Base-by-base conservation (phyloP, 345 rosid species). In the Carallia brachiata region DNA sequence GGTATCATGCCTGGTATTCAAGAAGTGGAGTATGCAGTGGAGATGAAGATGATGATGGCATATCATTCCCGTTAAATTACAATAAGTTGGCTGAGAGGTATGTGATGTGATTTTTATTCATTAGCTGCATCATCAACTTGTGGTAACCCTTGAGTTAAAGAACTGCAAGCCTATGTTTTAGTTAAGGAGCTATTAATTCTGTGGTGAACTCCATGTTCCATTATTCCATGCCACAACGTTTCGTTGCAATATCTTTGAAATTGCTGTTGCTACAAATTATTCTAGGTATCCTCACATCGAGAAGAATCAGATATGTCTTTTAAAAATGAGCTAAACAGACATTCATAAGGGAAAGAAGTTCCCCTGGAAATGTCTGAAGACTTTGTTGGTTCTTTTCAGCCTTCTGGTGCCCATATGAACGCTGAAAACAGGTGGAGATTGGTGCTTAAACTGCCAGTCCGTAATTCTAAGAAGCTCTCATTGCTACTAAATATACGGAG, bases 1-100 rank as follows among this genome's bases (percentile, higher is more conserved):
- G 98, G 80, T 96, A 87, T 75, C 98, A 92, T 86, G 91, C 97
- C 69, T 88, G 94, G 96, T 92, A 90, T 84, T 89, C 99, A 13
- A 87, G 99, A 82, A 82, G 62, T 73, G 95, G 96, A 47, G 76
- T 70, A 77, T 81, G 37, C 63, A 87, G 84, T 58, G 84, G 88
- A 52, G 86, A 88, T 72, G 92, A 84, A 78, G 80, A 87, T 73
- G 97, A 92, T 81, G 91, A 87, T 80, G 95, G 95, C 74, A 47
- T 63, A 62, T 92, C 98, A 52, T 90, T 85, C 69, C 98, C 98
- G 7, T 75, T 92, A 67, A 85, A 80, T 71, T 90, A 90, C 73
- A 67, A 79, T 67, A 82, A 82, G 61, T 82, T 92, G 83, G 89
- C 82, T 59, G 86, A 89, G 73, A 92, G 95, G 99, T 90, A 88